Evolutionary conservation across 2,329 filamentous ascomycete species (phyloP).

Genomic region (Pseudogymnoascus destructans): DNA sequence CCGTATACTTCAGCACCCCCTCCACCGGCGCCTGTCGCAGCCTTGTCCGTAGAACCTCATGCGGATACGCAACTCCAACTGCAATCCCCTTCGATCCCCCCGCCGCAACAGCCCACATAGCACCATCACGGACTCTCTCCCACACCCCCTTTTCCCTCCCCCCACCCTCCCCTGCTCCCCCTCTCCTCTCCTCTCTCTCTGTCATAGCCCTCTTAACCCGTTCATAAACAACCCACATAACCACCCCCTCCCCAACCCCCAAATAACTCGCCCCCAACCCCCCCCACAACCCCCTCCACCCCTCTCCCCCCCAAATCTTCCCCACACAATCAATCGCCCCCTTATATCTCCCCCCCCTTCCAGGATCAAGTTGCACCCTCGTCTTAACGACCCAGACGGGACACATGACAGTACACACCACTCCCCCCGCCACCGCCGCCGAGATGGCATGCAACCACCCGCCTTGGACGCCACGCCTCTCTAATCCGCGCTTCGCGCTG

Average conservation of each 20-base stretch:
- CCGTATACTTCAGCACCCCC: not conserved
- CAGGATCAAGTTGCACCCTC: no score
- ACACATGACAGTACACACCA: no score
- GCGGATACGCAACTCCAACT: not conserved
- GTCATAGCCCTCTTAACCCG: not conserved
- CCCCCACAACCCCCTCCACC: no score
- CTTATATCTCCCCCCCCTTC: no score
- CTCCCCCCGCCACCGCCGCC: no score
- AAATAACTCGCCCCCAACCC: not conserved
- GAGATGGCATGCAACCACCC: no score
- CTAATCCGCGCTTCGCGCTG: no score
- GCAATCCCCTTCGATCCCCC: not conserved
- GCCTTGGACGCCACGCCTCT: no score
- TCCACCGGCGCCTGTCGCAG: not conserved
- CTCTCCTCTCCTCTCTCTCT: not conserved
- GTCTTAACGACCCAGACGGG: no score
- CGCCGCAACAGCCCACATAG: not conserved
- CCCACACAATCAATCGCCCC: no score
- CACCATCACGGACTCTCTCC: not conserved
- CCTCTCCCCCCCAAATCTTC: no score
- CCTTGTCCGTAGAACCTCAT: not conserved
- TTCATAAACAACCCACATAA: not conserved
- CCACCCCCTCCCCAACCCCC: not conserved
- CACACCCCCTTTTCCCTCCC: not conserved
- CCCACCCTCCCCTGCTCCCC: not conserved